Percentiles rank a stretch among this genome's conserved stretches.
Conservation (phyloP, 179 eudicot species). For the Camellia oleifera region DNA sequence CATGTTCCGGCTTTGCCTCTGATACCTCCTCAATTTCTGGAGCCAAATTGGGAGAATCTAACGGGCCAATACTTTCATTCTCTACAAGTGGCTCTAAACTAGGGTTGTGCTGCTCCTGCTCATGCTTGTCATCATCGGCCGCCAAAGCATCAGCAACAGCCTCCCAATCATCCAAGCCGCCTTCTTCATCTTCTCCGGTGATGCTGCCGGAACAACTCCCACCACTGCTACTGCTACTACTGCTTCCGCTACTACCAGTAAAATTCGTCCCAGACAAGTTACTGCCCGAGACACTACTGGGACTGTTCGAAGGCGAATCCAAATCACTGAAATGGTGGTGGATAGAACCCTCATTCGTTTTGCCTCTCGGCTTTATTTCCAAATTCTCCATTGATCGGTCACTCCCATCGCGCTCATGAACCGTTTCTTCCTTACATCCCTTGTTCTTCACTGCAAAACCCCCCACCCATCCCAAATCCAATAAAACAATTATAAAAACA, state of each 20-base stretch:
- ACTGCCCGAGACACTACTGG: slow-evolving; percentile 42
- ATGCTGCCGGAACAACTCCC: slow-evolving; percentile 56
- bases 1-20: slow-evolving; percentile 31
- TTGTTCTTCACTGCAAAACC: slow-evolving; percentile 50
- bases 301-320: slow-evolving; percentile 51
- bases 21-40: slow-evolving; percentile 22
- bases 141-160: slow-evolving; percentile 86
- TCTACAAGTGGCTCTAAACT: slow-evolving; percentile 14
- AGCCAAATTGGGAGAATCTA: slow-evolving; percentile 17
- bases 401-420: slow-evolving; percentile 27
- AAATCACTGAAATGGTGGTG: slow-evolving; percentile 50
- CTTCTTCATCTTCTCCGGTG: slow-evolving; percentile 60
- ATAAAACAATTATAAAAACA: not conserved
- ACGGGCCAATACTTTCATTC: slow-evolving; percentile 14
- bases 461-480: slow-evolving; percentile 16
- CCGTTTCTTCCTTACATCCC: slow-evolving; percentile 39
- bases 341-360: slow-evolving; percentile 28
- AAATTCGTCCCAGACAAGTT: slow-evolving; percentile 48
- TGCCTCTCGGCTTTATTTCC: slow-evolving; percentile 34
- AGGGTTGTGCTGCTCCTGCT: slow-evolving; percentile 18
- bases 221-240: slow-evolving; percentile 56
- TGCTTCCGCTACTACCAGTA: slow-evolving; percentile 52
- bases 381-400: slow-evolving; percentile 28
- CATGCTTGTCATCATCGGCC: slow-evolving; percentile 42
- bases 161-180: slow-evolving; percentile 90